Evolutionary conservation across 441 rosid genomes (phyloP).

Genomic region (Heliophila coronopifolia): DNA sequence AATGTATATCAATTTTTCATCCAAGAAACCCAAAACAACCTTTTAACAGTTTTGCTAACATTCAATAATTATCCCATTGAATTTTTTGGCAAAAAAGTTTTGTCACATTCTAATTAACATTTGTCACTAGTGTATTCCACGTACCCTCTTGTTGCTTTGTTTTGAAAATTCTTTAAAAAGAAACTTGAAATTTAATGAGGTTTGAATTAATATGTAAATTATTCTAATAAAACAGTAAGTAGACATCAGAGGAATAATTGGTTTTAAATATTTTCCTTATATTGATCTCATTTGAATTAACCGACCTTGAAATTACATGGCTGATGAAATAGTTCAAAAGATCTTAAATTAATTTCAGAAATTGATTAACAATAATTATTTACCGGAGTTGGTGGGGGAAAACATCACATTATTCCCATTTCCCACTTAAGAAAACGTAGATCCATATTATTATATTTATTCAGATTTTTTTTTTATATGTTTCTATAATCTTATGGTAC

Average conservation of each 20-base stretch:
- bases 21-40: too few species aligned
- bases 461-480: too few species aligned
- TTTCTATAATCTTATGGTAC: too few species aligned
- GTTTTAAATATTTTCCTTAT: not conserved
- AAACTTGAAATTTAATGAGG: not conserved
- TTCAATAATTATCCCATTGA: slow-evolving; percentile 9
- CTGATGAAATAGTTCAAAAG: not conserved
- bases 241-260: not conserved
- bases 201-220: slow-evolving; percentile 3
- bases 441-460: slow-evolving; percentile 3
- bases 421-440: slow-evolving; percentile 5
- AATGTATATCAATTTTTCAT: too few species aligned
- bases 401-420: slow-evolving; percentile 15
- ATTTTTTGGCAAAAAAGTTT: not conserved
- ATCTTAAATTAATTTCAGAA: not conserved
- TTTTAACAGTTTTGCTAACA: too few species aligned
- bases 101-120: slow-evolving; percentile 16
- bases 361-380: slow-evolving; percentile 10
- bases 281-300: not conserved
- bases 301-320: not conserved
- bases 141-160: slow-evolving; percentile 14
- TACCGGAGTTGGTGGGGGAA: slow-evolving; percentile 12
- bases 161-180: not conserved
- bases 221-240: not conserved
- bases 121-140: slow-evolving; percentile 23